phyloP scores from a whole-genome alignment of 2,329 filamentous ascomycete genomes.

The Berkeleyomyces basicola region DNA sequence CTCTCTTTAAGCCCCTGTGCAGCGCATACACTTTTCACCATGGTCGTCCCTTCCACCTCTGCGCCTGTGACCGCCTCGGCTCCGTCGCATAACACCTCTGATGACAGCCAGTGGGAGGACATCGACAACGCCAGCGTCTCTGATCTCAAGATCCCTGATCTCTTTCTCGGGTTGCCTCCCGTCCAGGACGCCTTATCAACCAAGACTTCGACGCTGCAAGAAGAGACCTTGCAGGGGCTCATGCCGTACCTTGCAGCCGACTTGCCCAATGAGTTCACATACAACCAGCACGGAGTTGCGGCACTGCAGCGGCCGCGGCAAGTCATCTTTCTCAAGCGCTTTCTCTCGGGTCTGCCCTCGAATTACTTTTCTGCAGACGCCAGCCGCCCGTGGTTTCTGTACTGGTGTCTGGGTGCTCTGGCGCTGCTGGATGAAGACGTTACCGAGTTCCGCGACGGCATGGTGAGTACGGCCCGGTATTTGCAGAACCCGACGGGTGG shows the following conservation, averaged over 20 bases:
- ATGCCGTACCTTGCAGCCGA: constrained; percentile 44
- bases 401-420: constrained; percentile 74
- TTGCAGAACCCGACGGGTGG: constrained; percentile 75
- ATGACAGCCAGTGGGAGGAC: constrained; percentile 12
- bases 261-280: constrained; percentile 28
- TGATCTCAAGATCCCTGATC: constrained; percentile 27
- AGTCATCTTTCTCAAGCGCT: constrained; percentile 43
- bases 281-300: constrained; percentile 60
- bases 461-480: constrained; percentile 57
- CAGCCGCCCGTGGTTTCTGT: constrained; percentile 82
- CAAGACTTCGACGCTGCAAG: constrained; percentile 49
- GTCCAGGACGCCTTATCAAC: constrained; percentile 53
- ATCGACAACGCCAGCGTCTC: constrained; percentile 5
- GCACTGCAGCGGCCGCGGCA: constrained; percentile 49
- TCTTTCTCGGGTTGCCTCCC: constrained; percentile 41
- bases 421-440: constrained; percentile 61
- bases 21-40: not conserved
- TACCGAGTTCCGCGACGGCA: constrained; percentile 46
- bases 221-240: constrained; percentile 50
- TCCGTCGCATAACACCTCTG: not conserved
- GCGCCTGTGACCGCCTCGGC: not conserved
- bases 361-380: constrained; percentile 64
- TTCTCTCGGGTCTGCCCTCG: constrained; percentile 45
- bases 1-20: too few relatives aligned
- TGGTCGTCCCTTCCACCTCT: not conserved